Conservation (phyloP, 2,329 filamentous ascomycete species). For the Penicillium griseofulvum region DNA sequence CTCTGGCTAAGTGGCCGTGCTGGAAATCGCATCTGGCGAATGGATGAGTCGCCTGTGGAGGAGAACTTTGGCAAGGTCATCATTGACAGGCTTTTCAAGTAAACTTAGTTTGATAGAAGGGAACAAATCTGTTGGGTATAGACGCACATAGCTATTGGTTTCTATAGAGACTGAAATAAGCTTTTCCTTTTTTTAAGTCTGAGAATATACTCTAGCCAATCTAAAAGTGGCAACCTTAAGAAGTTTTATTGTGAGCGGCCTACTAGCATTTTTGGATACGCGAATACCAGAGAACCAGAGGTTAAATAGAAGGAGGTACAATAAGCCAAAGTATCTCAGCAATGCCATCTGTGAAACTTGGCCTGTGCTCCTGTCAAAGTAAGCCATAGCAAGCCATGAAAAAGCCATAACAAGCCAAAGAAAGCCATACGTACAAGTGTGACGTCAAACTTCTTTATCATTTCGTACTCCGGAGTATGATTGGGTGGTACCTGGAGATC, state of each 20-base stretch:
- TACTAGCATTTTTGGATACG: too few relatives aligned
- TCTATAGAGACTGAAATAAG: not conserved
- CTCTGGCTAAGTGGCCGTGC: constrained; percentile 71
- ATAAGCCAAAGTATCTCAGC: too few relatives aligned
- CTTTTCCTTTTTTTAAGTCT: not conserved
- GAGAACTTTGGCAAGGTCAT: constrained; percentile 64
- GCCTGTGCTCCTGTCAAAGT: constrained; percentile 1
- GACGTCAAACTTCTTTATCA: not conserved
- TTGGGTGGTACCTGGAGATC: not conserved
- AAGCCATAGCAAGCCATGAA: too few relatives aligned
- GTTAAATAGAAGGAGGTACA: too few relatives aligned
- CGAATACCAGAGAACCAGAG: too few relatives aligned
- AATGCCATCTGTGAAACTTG: not conserved
- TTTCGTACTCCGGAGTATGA: not conserved
- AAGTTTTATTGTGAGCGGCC: too few relatives aligned
- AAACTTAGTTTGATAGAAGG: not conserved
- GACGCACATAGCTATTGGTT: not conserved
- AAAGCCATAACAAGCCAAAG: too few relatives aligned
- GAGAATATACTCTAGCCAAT: not conserved
- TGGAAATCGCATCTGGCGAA: constrained; percentile 78
- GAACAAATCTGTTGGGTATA: not conserved
- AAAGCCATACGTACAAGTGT: not conserved
- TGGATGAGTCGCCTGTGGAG: constrained; percentile 66
- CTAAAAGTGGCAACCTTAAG: too few relatives aligned
- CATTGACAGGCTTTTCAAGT: constrained; percentile 62